Conservation (phyloP, 1,284 basidiomycete genomes). For the Taiwanofungus camphoratus region DNA sequence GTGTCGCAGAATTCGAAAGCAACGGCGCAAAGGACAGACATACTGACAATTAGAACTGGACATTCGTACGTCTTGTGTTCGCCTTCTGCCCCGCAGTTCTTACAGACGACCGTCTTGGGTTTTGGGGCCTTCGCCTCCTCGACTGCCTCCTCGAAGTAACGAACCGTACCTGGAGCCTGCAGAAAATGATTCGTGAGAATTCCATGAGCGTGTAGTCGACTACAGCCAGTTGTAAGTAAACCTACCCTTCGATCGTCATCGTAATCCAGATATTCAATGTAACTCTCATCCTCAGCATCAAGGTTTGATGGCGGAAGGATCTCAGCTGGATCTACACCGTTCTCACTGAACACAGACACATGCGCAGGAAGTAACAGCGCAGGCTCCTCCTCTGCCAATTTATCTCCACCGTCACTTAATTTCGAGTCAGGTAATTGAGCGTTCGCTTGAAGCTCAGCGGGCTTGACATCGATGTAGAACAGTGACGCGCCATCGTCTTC, state of each 20-base stretch:
- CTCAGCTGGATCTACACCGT: constrained; percentile 35
- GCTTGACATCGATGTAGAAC: constrained; percentile 51
- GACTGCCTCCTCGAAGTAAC: constrained; percentile 55
- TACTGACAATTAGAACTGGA: constrained; percentile 60
- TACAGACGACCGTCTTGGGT: constrained; percentile 52
- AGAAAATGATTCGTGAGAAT: constrained; percentile 5
- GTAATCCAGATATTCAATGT: constrained; percentile 71
- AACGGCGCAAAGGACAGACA: background rate
- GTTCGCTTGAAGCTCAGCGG: constrained; percentile 29
- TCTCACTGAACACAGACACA: constrained; percentile 47
- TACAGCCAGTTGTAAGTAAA: too few relatives aligned
- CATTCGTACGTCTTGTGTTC: constrained; percentile 61
- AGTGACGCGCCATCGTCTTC: constrained; percentile 16
- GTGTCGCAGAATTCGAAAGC: too few relatives aligned
- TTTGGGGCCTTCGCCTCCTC: constrained; percentile 33
- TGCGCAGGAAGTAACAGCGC: constrained; percentile 57
- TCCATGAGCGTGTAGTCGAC: background rate
- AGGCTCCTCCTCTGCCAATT: constrained; percentile 6
- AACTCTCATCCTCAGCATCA: constrained; percentile 45
- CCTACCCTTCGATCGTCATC: constrained; percentile 53
- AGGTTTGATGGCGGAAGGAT: constrained; percentile 35
- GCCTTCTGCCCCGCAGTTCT: constrained; percentile 66
- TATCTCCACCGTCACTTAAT: constrained; percentile 3
- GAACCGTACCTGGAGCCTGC: constrained; percentile 37
- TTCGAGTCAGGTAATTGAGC: too few relatives aligned